These are phyloP conservation scores for Saxophila tyrrhenica DNA, from an alignment of 495 filamentous ascomycete genomes.

Conservation along the genomic window DNA sequence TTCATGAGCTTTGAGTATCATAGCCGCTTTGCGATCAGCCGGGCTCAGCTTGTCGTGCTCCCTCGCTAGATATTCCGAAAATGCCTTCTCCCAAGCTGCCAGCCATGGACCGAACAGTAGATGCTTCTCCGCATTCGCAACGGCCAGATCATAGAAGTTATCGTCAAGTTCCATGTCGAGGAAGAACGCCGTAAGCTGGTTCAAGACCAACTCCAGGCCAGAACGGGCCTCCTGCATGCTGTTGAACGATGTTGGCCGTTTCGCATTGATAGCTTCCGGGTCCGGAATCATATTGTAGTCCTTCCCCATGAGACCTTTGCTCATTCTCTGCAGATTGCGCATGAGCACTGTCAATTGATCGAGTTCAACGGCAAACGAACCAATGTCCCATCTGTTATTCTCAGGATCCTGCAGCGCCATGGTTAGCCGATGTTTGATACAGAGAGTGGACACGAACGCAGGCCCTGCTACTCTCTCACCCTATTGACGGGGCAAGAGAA, in stretches of 20 bases:
- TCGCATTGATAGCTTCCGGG: not conserved
- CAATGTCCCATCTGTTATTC: constrained; percentile 1
- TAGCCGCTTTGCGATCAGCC: constrained; percentile 4
- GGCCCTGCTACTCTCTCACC: no score
- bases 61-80: constrained; percentile 2
- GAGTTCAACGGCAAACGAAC: constrained; percentile 10
- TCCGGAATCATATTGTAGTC: constrained; percentile 3
- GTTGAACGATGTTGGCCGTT: constrained; percentile 2
- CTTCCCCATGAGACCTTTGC: constrained; percentile 12
- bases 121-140: constrained; percentile 13
- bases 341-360: constrained; percentile 8
- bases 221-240: constrained; percentile 9
- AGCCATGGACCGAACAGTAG: constrained; percentile 9
- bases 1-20: constrained; percentile 14
- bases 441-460: not conserved
- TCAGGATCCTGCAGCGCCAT: not conserved
- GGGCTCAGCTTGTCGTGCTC: not conserved
- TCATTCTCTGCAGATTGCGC: constrained; percentile 6
- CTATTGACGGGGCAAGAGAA: no score
- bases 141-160: constrained; percentile 12
- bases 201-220: constrained; percentile 10
- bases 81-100: constrained; percentile 9
- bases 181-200: constrained; percentile 7
- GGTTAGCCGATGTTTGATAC: not conserved
- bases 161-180: constrained; percentile 15